phyloP scores from a whole-genome alignment of 1,284 basidiomycete genomes.

The Psilocybe mexicana region DNA sequence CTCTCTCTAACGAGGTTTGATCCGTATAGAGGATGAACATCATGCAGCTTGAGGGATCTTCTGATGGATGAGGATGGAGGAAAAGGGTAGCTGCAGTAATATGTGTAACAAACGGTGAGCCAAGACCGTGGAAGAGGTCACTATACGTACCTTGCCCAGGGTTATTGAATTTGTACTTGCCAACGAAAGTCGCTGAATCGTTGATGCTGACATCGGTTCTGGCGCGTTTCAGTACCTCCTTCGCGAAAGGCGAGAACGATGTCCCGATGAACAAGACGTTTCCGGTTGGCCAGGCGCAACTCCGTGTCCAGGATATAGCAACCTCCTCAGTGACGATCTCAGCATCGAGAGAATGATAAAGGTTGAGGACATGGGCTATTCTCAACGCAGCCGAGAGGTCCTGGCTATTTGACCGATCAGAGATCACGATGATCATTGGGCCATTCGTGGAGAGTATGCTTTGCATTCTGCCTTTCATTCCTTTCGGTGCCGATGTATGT shows the following conservation, averaged over 20 bases:
- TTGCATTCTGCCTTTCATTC: slow-evolving; percentile 60
- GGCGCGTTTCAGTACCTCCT: slow-evolving; percentile 22
- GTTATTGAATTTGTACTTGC: slow-evolving; percentile 26
- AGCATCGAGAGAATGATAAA: slow-evolving; percentile 71
- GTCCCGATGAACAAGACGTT: slow-evolving; percentile 63
- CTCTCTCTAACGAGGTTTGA: slow-evolving; percentile 58
- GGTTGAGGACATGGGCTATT: slow-evolving; percentile 65
- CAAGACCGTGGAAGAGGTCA: neutral
- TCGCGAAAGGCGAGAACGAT: slow-evolving; percentile 31
- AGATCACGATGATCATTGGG: slow-evolving; percentile 58
- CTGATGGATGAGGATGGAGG: slow-evolving; percentile 65
- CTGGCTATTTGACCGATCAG: slow-evolving; percentile 32
- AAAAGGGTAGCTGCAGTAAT: slow-evolving; percentile 56
- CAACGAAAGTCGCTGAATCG: slow-evolving; percentile 25
- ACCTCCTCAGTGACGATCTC: slow-evolving; percentile 55
- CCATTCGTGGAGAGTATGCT: slow-evolving; percentile 55
- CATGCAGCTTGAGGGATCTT: slow-evolving; percentile 36
- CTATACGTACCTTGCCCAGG: slow-evolving; percentile 30
- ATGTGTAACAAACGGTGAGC: neutral
- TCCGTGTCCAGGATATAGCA: slow-evolving; percentile 28
- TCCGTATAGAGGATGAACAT: slow-evolving; percentile 66
- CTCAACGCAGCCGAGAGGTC: slow-evolving; percentile 56
- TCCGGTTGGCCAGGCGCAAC: slow-evolving; percentile 35
- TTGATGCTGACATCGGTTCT: slow-evolving; percentile 32
- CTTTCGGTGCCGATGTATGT: neutral